Evolutionary conservation across 352 stramenopile genomes (phyloP).

Genomic region (Phytophthora idaei): DNA sequence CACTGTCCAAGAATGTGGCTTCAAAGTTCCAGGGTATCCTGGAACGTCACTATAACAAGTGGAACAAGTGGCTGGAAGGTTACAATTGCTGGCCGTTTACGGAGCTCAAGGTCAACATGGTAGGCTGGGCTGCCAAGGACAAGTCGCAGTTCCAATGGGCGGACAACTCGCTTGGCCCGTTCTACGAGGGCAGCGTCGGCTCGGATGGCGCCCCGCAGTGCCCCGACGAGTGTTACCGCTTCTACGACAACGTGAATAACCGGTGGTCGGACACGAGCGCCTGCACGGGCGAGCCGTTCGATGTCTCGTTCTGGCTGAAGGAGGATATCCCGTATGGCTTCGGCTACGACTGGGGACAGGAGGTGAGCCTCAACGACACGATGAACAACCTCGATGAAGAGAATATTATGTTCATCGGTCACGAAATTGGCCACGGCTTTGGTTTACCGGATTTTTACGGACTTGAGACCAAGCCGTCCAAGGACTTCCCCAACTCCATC

Average conservation of each 20-base stretch:
- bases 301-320: constrained; percentile 35
- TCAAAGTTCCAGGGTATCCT: constrained; percentile 17
- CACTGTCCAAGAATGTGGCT: constrained; percentile 5
- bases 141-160: constrained; percentile 25
- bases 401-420: constrained; percentile 31
- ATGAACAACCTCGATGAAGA: constrained; percentile 15
- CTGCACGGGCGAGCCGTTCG: constrained; percentile 26
- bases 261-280: constrained; percentile 28
- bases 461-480: constrained; percentile 20
- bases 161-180: constrained; percentile 15
- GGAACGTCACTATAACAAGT: constrained; percentile 29
- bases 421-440: constrained; percentile 32
- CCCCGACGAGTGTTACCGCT: constrained; percentile 27
- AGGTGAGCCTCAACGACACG: constrained; percentile 31
- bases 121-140: constrained; percentile 29
- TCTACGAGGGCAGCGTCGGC: constrained; percentile 16
- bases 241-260: constrained; percentile 25
- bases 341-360: constrained; percentile 28
- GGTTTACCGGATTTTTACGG: constrained; percentile 30
- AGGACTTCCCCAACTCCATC: constrained; percentile 30
- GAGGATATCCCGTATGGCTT: constrained; percentile 26
- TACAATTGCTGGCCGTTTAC: constrained; percentile 36
- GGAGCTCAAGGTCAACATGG: constrained; percentile 29
- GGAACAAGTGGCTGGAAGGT: constrained; percentile 31
- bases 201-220: constrained; percentile 15